A percentile compares a stretch with the other conserved stretches of the same genome.
Evolutionary conservation across 164 flowering plant genomes (phyloP).

Genomic region (Stephania yunnanensis): DNA sequence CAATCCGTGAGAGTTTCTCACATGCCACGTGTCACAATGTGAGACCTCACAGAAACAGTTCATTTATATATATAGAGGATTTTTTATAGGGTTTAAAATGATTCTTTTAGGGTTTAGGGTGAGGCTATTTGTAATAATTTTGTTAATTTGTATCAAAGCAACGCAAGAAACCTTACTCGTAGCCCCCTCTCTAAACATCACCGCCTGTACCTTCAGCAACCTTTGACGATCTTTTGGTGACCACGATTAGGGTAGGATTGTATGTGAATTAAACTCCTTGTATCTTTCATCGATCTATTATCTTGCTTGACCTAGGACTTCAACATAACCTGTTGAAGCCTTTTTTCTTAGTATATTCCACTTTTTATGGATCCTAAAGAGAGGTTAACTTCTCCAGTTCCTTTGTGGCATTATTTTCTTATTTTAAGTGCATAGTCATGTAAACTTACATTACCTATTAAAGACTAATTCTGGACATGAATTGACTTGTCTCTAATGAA

Average conservation of each 20-base stretch:
- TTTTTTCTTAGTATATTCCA: not conserved
- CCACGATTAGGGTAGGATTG: not conserved
- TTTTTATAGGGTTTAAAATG: too few relatives aligned
- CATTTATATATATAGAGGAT: too few relatives aligned
- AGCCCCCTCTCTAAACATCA: too few relatives aligned
- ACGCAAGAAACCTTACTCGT: too few relatives aligned
- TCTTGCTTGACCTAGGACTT: not conserved
- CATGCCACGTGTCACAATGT: too few relatives aligned
- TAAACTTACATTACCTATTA: not conserved
- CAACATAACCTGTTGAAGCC: not conserved
- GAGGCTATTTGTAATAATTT: too few relatives aligned
- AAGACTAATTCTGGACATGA: not conserved
- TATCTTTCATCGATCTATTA: not conserved
- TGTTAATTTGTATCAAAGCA: too few relatives aligned
- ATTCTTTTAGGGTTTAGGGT: too few relatives aligned
- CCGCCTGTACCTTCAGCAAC: too few relatives aligned
- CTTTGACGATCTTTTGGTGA: not conserved
- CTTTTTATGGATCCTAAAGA: not conserved
- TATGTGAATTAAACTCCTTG: not conserved
- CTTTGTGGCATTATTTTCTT: not conserved
- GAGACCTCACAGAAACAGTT: too few relatives aligned
- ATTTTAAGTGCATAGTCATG: not conserved
- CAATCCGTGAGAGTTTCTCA: too few relatives aligned
- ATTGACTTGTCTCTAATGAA: not conserved
- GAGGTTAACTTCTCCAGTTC: not conserved